A percentile compares a stretch with the other conserved stretches of the same genome.
These are phyloP conservation scores for Umbelopsis ramanniana DNA, from an alignment of 192 early-diverging fungal genomes.

Conservation along the genomic window DNA sequence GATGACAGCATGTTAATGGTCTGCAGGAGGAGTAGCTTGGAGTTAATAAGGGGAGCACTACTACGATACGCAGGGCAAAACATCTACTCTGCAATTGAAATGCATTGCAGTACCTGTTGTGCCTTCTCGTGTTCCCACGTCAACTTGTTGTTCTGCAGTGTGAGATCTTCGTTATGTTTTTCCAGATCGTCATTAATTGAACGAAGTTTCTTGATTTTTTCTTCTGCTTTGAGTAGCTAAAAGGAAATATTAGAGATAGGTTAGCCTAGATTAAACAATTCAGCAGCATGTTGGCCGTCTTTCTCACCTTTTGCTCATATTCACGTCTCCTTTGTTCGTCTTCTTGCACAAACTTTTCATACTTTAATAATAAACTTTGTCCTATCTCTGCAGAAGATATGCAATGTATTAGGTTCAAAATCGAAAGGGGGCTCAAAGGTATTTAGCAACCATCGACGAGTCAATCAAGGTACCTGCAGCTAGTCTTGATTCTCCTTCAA, in stretches of 20 bases:
- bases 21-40: slow-evolving; percentile 5
- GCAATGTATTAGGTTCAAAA: not conserved
- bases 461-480: slow-evolving; percentile 25
- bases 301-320: slow-evolving; percentile 30
- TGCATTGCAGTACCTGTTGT: slow-evolving; percentile 31
- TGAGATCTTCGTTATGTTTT: slow-evolving; percentile 21
- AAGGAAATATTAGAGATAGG: not conserved
- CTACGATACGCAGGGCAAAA: not conserved
- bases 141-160: slow-evolving; percentile 16
- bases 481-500: slow-evolving; percentile 30
- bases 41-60: not conserved
- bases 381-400: slow-evolving; percentile 28
- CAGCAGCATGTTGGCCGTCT: not conserved
- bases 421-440: not conserved
- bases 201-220: slow-evolving; percentile 17
- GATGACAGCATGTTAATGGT: slow-evolving; percentile 29
- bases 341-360: slow-evolving; percentile 26
- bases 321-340: slow-evolving; percentile 20
- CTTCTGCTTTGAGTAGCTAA: slow-evolving; percentile 23
- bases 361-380: slow-evolving; percentile 33
- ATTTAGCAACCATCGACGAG: not conserved
- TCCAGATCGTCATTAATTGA: slow-evolving; percentile 20
- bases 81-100: not conserved
- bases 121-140: slow-evolving; percentile 32
- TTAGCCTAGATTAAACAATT: not conserved